phyloP scores from a whole-genome alignment of 2,329 filamentous ascomycete genomes.

The Penicillium sp. region DNA sequence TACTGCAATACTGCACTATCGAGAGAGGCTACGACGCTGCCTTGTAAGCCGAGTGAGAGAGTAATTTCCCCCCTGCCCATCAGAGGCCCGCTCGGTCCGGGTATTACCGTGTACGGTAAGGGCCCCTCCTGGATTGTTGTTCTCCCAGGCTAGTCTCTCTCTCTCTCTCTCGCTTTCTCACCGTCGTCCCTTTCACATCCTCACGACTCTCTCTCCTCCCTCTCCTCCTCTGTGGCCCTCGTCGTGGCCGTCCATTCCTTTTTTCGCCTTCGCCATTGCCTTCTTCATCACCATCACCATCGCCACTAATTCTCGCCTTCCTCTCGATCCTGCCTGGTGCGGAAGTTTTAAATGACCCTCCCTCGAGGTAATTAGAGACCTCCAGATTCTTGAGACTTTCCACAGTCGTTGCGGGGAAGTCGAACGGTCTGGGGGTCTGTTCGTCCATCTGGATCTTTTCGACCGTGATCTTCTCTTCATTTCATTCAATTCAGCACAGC shows the following conservation, averaged over 20 bases:
- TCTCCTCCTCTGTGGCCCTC: conserved; percentile 19
- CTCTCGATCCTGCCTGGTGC: conserved; percentile 23
- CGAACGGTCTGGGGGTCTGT: conserved; percentile 24
- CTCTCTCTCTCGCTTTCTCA: not conserved
- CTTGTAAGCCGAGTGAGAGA: not conserved
- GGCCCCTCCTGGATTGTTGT: conserved; percentile 11
- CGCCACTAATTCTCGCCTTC: conserved; percentile 1
- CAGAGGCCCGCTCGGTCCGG: conserved; percentile 1
- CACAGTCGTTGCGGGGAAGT: conserved; percentile 19
- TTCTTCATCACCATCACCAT: not conserved
- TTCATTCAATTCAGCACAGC: conserved; percentile 11
- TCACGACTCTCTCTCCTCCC: conserved; percentile 17
- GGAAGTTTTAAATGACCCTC: conserved; percentile 26
- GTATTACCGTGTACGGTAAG: conserved; percentile 7
- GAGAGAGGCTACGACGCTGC: not conserved
- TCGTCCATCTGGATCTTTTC: conserved; percentile 21
- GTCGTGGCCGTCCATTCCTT: conserved; percentile 30
- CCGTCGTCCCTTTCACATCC: conserved; percentile 5
- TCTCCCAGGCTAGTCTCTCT: not conserved
- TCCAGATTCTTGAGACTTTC: conserved; percentile 26
- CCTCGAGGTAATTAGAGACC: conserved; percentile 19
- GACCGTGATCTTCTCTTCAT: conserved; percentile 7
- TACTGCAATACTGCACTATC: not conserved
- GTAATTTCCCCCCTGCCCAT: conserved; percentile 1
- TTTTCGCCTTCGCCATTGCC: conserved; percentile 2